A percentile compares a stretch with the other conserved stretches of the same genome.
These are phyloP conservation scores for Alternaria conjuncta DNA, from an alignment of 2,329 filamentous ascomycete species.

Conservation along the genomic window DNA sequence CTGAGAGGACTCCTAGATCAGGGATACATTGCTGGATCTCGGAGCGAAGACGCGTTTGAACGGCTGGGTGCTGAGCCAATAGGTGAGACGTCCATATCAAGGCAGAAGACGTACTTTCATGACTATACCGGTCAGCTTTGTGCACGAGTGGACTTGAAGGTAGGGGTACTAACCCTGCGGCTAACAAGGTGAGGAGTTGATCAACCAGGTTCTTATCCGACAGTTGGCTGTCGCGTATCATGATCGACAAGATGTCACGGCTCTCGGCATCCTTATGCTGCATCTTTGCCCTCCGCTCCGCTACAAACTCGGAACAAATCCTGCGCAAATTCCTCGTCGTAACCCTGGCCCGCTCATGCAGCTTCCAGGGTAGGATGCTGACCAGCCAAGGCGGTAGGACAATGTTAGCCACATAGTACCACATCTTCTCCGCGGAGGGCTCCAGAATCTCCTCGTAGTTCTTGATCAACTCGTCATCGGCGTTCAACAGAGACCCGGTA, in stretches of 20 bases:
- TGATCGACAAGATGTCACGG: conserved; percentile 55
- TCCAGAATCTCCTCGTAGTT: conserved; percentile 54
- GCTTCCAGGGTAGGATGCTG: conserved; percentile 54
- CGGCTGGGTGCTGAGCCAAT: conserved; percentile 68
- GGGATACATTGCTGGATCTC: conserved; percentile 71
- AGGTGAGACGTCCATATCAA: conserved; percentile 78
- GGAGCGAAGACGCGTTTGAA: conserved; percentile 70
- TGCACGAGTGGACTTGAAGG: neutral
- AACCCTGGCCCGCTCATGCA: conserved; percentile 52
- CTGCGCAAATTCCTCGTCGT: conserved; percentile 46
- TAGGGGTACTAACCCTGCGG: conserved; percentile 55
- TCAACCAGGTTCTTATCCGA: conserved; percentile 60
- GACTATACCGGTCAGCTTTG: conserved; percentile 44
- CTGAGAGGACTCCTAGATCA: conserved; percentile 32
- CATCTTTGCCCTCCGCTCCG: conserved; percentile 54
- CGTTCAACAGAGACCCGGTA: conserved; percentile 50
- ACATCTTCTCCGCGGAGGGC: conserved; percentile 56
- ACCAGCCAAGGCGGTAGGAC: conserved; percentile 49
- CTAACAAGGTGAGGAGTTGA: conserved; percentile 63
- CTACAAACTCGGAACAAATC: conserved; percentile 56
- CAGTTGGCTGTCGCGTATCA: conserved; percentile 61
- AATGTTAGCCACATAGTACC: conserved; percentile 53
- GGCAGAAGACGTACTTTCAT: conserved; percentile 78
- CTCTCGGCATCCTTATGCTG: conserved; percentile 40
- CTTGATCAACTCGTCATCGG: conserved; percentile 51